Evolutionary conservation across 805 yeast species (phyloP).

Genomic region (Starmerella asiatica): DNA sequence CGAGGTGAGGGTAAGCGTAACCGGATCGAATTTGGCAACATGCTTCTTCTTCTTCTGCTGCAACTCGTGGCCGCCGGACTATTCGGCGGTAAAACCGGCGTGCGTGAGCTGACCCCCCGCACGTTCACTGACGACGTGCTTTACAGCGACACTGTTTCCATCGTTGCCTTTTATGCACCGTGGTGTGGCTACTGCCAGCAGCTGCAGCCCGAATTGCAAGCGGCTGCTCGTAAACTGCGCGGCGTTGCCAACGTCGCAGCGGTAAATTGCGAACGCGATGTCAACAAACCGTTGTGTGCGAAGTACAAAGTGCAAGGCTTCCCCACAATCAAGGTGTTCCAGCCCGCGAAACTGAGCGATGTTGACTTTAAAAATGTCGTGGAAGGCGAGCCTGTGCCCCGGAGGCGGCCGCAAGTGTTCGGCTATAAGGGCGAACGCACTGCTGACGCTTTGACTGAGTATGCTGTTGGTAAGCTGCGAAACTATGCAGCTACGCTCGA

Average conservation of each 20-base stretch:
- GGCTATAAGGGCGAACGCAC: constrained; percentile 25
- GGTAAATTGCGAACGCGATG: constrained; percentile 67
- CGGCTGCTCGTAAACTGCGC: constrained; percentile 47
- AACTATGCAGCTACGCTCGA: constrained; percentile 23
- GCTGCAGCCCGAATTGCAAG: constrained; percentile 48
- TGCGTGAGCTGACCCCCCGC: constrained; percentile 16
- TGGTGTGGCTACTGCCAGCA: constrained; percentile 97
- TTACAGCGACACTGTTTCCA: constrained; percentile 58
- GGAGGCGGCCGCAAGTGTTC: constrained; percentile 21
- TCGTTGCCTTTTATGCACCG: constrained; percentile 90
- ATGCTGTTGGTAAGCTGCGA: constrained; percentile 21
- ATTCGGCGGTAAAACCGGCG: constrained; percentile 14
- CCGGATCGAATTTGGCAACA: background rate
- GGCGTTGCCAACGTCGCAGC: constrained; percentile 47
- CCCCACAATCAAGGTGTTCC: constrained; percentile 71
- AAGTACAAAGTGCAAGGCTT: constrained; percentile 55
- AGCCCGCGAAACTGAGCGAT: constrained; percentile 56
- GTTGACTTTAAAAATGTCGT: constrained; percentile 21
- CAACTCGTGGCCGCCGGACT: constrained; percentile 2
- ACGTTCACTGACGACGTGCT: constrained; percentile 56
- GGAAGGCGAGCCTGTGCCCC: constrained; percentile 18
- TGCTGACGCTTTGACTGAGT: constrained; percentile 21
- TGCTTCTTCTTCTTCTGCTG: constrained; percentile 1
- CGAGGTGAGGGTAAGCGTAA: too few species aligned
- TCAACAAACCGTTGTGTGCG: constrained; percentile 58